Conservation (phyloP, 2,329 filamentous ascomycete species). For the Hymenoscyphus scutula region DNA sequence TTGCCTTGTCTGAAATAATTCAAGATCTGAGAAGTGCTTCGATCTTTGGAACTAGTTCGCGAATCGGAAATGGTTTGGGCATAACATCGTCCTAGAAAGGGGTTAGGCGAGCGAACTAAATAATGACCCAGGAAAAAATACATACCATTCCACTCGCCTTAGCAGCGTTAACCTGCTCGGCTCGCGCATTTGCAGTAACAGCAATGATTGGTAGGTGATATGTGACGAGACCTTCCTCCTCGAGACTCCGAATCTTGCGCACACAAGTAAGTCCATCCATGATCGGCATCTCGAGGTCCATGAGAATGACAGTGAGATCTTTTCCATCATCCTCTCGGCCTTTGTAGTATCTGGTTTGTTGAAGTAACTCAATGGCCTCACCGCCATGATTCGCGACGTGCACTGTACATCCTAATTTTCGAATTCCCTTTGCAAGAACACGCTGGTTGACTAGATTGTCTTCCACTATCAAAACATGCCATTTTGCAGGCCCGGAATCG, state of each 20-base stretch:
- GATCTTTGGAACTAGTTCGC: conserved; percentile 65
- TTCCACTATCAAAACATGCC: conserved; percentile 75
- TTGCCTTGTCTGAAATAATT: too few relatives aligned
- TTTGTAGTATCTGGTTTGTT: conserved; percentile 63
- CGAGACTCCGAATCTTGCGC: conserved; percentile 63
- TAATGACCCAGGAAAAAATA: conserved; percentile 20
- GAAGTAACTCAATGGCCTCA: conserved; percentile 73
- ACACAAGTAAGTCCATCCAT: conserved; percentile 79
- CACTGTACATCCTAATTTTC: conserved; percentile 56
- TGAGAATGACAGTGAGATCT: conserved; percentile 61
- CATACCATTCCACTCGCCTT: conserved; percentile 69
- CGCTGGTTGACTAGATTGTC: conserved; percentile 83
- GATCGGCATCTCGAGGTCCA: conserved; percentile 77
- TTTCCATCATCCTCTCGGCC: conserved; percentile 85
- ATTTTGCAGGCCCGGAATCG: conserved; percentile 48
- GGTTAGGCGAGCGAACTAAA: background rate
- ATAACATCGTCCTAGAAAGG: conserved; percentile 64
- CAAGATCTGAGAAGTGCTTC: conserved; percentile 40
- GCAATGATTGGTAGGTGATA: conserved; percentile 71
- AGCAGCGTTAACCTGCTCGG: conserved; percentile 68
- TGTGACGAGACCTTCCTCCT: conserved; percentile 55
- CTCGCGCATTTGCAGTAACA: conserved; percentile 72
- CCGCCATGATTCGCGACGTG: conserved; percentile 62
- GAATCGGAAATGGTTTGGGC: conserved; percentile 72
- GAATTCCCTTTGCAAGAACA: conserved; percentile 61